Evolutionary conservation across 2,329 filamentous ascomycete species (phyloP).

Genomic region (Kalaharituber pfeilii): DNA sequence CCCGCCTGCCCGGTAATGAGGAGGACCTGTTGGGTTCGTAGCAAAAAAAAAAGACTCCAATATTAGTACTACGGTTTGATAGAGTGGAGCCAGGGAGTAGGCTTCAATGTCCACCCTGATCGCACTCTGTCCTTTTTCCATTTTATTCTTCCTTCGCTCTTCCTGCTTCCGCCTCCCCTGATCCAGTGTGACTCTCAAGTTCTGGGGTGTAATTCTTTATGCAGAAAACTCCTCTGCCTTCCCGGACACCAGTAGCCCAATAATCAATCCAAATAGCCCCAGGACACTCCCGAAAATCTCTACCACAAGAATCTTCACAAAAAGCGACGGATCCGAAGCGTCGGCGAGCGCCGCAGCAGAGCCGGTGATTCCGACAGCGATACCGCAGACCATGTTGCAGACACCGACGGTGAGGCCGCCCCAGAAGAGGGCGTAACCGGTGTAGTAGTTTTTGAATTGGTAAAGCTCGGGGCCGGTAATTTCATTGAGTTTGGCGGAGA

Average conservation of each 20-base stretch:
- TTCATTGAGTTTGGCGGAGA: conserved; percentile 64
- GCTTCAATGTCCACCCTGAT: too few relatives aligned
- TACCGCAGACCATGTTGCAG: conserved; percentile 91
- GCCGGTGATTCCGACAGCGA: conserved; percentile 94
- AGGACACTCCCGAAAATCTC: conserved; percentile 98
- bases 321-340: conserved; percentile 82
- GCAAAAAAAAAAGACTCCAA: too few relatives aligned
- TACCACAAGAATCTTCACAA: conserved; percentile 96
- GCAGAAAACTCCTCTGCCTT: conserved; percentile 58
- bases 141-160: too few relatives aligned
- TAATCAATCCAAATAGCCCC: conserved; percentile 87
- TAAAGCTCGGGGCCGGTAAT: conserved; percentile 47
- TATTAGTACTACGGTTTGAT: too few relatives aligned
- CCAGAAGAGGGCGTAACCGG: conserved; percentile 93
- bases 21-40: too few relatives aligned
- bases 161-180: too few relatives aligned
- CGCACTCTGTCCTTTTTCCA: too few relatives aligned
- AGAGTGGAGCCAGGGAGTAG: too few relatives aligned
- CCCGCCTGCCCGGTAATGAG: too few relatives aligned
- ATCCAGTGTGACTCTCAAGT: too few relatives aligned
- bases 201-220: too few relatives aligned
- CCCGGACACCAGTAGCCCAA: conserved; percentile 72
- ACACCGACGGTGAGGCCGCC: conserved; percentile 80
- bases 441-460: conserved; percentile 72
- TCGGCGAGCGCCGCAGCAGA: conserved; percentile 91